Percentiles rank a stretch among this genome's conserved stretches.
Evolutionary conservation across 306 rosid species (phyloP).

Genomic region (Cicer judaicum): DNA sequence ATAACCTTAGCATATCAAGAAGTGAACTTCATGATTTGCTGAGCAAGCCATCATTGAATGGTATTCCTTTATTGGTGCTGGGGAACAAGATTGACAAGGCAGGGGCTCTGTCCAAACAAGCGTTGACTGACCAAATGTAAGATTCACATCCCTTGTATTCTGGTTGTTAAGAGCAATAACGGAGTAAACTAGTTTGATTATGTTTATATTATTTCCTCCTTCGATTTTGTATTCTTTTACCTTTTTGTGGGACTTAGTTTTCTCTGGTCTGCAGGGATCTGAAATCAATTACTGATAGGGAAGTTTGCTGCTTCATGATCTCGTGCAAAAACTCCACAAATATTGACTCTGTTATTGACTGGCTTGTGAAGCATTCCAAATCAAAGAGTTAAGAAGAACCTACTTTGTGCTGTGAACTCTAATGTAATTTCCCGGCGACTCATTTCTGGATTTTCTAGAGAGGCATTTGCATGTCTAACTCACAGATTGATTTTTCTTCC

Average conservation of each 20-base stretch:
- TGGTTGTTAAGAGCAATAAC: conserved; percentile 2
- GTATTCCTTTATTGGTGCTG: conserved; percentile 83
- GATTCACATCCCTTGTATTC: conserved; percentile 28
- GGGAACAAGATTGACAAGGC: conserved; percentile 91
- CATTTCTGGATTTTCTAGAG: conserved; percentile 55
- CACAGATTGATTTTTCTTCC: conserved; percentile 53
- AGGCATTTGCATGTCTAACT: conserved; percentile 55
- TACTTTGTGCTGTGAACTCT: conserved; percentile 45
- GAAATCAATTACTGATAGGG: conserved; percentile 77
- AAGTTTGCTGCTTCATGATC: conserved; percentile 96
- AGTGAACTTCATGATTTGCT: conserved; percentile 87
- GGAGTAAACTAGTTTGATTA: conserved; percentile 8
- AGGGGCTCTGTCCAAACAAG: conserved; percentile 78
- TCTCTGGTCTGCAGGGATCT: conserved; percentile 69
- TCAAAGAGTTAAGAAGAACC: conserved; percentile 72
- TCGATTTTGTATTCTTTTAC: not conserved
- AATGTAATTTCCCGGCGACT: conserved; percentile 52
- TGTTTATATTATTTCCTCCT: not conserved
- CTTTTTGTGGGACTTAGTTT: conserved; percentile 28
- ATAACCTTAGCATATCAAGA: conserved; percentile 71
- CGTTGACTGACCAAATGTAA: conserved; percentile 84
- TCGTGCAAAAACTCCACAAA: conserved; percentile 96
- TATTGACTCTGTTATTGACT: conserved; percentile 84
- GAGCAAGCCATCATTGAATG: conserved; percentile 77
- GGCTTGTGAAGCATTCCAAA: conserved; percentile 97